phyloP scores from a whole-genome alignment of 2,329 filamentous ascomycete genomes.

The Ophiobolus disseminans region DNA sequence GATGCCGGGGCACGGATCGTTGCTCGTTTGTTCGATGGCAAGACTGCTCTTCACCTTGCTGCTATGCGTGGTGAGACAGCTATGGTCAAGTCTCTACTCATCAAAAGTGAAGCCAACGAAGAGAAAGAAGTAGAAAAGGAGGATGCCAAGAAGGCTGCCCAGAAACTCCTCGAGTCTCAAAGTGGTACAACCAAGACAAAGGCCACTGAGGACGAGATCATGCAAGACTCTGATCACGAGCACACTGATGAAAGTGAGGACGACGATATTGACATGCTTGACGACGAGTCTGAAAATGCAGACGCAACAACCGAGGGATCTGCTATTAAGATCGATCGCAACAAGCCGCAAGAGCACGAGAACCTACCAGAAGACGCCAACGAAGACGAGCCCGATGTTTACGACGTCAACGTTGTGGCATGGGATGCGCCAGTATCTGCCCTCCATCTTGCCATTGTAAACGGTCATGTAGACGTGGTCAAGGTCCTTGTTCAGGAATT shows the following conservation, averaged over 20 bases:
- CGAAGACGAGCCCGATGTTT: slow-evolving; percentile 76
- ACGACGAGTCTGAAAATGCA: slow-evolving; percentile 50
- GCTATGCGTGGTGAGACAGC: slow-evolving; percentile 71
- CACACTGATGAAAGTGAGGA: slow-evolving; percentile 55
- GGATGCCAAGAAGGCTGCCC: slow-evolving; percentile 53
- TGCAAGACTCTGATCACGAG: slow-evolving; percentile 49
- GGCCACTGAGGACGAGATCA: too few species aligned
- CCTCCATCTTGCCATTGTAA: slow-evolving; percentile 78
- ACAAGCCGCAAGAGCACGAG: slow-evolving; percentile 50
- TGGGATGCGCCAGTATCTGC: slow-evolving; percentile 80
- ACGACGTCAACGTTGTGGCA: slow-evolving; percentile 76
- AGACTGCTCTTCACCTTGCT: slow-evolving; percentile 82
- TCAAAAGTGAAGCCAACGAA: slow-evolving; percentile 77
- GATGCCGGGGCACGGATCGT: slow-evolving; percentile 76
- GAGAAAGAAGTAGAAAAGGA: slow-evolving; percentile 68
- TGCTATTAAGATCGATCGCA: slow-evolving; percentile 65
- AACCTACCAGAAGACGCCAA: slow-evolving; percentile 60
- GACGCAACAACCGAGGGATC: slow-evolving; percentile 74
- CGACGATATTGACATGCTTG: slow-evolving; percentile 61
- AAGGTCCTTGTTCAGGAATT: slow-evolving; percentile 72
- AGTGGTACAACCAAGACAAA: slow-evolving; percentile 16
- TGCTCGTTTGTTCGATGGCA: slow-evolving; percentile 77
- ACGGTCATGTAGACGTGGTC: slow-evolving; percentile 73
- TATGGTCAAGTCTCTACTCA: slow-evolving; percentile 75
- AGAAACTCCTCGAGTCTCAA: too few species aligned